Conservation (phyloP, 2,329 filamentous ascomycete species). For the Diaporthe vaccinii region DNA sequence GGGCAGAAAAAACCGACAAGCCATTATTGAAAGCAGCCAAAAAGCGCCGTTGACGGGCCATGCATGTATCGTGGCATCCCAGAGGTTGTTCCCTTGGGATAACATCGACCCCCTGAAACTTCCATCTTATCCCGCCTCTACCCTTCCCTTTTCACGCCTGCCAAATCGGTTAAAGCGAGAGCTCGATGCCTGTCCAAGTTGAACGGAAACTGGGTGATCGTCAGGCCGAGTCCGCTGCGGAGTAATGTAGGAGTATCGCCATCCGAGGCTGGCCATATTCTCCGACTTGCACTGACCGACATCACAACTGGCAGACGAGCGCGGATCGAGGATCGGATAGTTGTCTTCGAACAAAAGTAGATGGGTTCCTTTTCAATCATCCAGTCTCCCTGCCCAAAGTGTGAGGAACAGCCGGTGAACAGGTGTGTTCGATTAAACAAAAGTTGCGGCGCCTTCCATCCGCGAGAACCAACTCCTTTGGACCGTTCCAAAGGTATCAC, state of each 20-base stretch:
- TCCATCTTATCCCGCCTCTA: not conserved
- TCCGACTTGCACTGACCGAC: not conserved
- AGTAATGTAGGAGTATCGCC: not conserved
- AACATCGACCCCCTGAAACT: not conserved
- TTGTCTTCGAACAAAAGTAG: not conserved
- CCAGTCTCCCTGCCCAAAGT: not conserved
- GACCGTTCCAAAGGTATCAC: conserved; percentile 35
- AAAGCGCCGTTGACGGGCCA: conserved; percentile 21
- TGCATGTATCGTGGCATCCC: conserved; percentile 28
- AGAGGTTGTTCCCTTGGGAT: not conserved
- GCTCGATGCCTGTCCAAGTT: not conserved
- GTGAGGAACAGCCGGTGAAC: not conserved
- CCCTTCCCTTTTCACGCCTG: not conserved
- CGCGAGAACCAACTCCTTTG: conserved; percentile 6
- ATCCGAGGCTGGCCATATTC: not conserved
- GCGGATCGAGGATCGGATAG: not conserved
- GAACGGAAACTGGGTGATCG: not conserved
- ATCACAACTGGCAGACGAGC: not conserved
- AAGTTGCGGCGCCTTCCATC: conserved; percentile 1
- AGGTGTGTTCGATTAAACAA: conserved; percentile 11
- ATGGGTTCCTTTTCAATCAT: not conserved
- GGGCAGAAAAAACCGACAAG: conserved; percentile 17
- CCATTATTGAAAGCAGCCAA: conserved; percentile 24
- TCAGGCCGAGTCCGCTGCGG: not conserved
- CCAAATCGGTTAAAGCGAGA: not conserved